A percentile compares a stretch with the other conserved stretches of the same genome.
Conservation (phyloP, 192 early-diverging fungal species). For the Mortierella alpina region DNA sequence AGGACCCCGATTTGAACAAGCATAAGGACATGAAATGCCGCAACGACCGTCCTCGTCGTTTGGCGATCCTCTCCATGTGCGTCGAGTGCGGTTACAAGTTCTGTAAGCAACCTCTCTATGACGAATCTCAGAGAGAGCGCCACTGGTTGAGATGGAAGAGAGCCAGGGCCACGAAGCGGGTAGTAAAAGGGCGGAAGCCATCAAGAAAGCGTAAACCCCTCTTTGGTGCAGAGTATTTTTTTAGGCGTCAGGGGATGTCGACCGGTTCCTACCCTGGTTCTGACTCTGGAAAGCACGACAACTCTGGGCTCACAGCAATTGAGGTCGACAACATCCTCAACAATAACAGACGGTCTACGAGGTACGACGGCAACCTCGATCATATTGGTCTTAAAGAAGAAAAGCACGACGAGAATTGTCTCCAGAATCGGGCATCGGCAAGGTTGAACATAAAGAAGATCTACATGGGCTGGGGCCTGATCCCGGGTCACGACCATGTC, state of each 20-base stretch:
- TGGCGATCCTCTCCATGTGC: slow-evolving; percentile 12
- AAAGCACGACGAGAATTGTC: slow-evolving; percentile 1
- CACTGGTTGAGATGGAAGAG: background rate
- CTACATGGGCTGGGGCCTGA: slow-evolving; percentile 28
- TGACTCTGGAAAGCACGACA: background rate
- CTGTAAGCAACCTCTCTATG: slow-evolving; percentile 17
- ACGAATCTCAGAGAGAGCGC: background rate
- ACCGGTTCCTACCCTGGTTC: too few species aligned
- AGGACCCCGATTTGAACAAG: background rate
- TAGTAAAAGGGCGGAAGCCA: background rate
- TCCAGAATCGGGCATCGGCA: background rate
- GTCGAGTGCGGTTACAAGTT: slow-evolving; percentile 34
- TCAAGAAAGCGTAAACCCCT: background rate
- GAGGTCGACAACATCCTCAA: slow-evolving; percentile 19
- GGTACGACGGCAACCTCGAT: slow-evolving; percentile 35
- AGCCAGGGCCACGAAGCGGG: background rate
- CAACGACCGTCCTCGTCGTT: slow-evolving; percentile 3
- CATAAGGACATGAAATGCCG: background rate
- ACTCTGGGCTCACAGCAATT: background rate
- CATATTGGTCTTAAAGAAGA: slow-evolving; percentile 29
- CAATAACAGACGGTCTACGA: slow-evolving; percentile 5
- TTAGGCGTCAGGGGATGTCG: too few species aligned
- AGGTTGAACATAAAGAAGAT: slow-evolving; percentile 10
- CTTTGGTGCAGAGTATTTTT: too few species aligned
- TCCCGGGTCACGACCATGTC: slow-evolving; percentile 12